Percentiles rank a stretch among this genome's conserved stretches.
Conservation (phyloP, 2,329 filamentous ascomycete species). For the Pseudogymnoascus sp. region DNA sequence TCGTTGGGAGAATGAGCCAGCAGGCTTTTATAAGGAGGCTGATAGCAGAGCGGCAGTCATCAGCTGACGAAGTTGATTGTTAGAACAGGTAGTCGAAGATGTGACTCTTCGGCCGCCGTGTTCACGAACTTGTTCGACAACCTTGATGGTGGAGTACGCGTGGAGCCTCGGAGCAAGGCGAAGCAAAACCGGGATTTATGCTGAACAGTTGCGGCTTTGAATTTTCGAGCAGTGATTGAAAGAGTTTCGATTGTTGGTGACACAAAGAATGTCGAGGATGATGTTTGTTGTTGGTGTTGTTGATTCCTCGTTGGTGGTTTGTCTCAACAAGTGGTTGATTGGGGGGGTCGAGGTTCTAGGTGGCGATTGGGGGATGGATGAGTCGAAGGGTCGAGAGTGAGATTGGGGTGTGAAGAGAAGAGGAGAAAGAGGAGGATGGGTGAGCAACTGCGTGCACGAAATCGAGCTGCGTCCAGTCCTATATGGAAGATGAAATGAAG, state of each 20-base stretch:
- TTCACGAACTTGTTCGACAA: conserved; percentile 18
- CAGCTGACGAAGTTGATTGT: conserved; percentile 32
- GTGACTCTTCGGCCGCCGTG: conserved; percentile 38
- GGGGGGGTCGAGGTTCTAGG: conserved; percentile 5
- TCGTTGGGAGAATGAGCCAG: conserved; percentile 5
- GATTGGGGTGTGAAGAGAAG: background rate
- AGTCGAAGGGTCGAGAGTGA: background rate
- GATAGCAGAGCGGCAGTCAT: conserved; percentile 34
- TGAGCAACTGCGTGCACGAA: conserved; percentile 8
- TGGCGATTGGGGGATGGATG: conserved; percentile 7
- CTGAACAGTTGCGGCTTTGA: background rate
- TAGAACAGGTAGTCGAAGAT: conserved; percentile 40
- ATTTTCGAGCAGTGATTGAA: background rate
- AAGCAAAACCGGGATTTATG: background rate
- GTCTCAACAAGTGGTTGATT: background rate
- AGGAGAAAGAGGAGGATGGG: conserved; percentile 8
- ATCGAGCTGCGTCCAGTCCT: conserved; percentile 9
- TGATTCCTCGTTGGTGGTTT: background rate
- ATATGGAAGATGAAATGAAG: conserved; percentile 8
- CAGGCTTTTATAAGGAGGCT: conserved; percentile 26
- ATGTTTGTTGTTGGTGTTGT: background rate
- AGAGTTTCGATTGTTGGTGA: background rate
- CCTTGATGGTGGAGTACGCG: conserved; percentile 8
- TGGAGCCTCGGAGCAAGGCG: conserved; percentile 2
- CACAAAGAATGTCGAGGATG: background rate